Evolutionary conservation across 2,329 filamentous ascomycete genomes (phyloP).

Genomic region (Alternaria burnsii): DNA sequence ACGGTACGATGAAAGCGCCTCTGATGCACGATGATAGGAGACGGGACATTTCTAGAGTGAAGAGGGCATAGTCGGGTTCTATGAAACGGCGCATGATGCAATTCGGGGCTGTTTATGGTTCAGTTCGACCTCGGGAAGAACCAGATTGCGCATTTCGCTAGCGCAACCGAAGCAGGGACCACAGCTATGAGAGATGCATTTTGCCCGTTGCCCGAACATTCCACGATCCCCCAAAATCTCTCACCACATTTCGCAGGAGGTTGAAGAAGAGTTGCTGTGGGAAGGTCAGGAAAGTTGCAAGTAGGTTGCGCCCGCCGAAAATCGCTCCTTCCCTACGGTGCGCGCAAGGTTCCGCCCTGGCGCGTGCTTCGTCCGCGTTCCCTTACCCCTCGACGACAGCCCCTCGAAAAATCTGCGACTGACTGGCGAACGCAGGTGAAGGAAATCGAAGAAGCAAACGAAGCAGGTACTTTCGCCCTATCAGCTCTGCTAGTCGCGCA

Average conservation of each 20-base stretch:
- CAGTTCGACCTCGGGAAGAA: conserved; percentile 35
- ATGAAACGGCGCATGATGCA: conserved; percentile 19
- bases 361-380: conserved; percentile 32
- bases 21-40: conserved; percentile 12
- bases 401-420: conserved; percentile 43
- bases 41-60: conserved; percentile 20
- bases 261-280: conserved; percentile 53
- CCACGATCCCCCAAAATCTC: conserved; percentile 31
- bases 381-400: conserved; percentile 38
- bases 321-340: conserved; percentile 2
- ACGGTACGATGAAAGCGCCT: conserved; percentile 1
- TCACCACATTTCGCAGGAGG: conserved; percentile 46
- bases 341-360: conserved; percentile 23
- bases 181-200: conserved; percentile 35
- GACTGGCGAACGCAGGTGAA: conserved; percentile 43
- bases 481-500: conserved; percentile 1
- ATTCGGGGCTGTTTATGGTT: conserved; percentile 22
- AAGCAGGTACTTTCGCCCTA: conserved; percentile 39
- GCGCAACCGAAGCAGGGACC: conserved; percentile 34
- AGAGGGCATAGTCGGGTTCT: conserved; percentile 19
- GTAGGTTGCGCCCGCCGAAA: conserved; percentile 34
- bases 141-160: conserved; percentile 37
- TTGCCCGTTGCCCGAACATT: conserved; percentile 33
- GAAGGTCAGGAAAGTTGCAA: conserved; percentile 50
- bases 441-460: conserved; percentile 39